Evolutionary conservation across 1,284 basidiomycete species (phyloP).

Genomic region (Abortiporus biennis): DNA sequence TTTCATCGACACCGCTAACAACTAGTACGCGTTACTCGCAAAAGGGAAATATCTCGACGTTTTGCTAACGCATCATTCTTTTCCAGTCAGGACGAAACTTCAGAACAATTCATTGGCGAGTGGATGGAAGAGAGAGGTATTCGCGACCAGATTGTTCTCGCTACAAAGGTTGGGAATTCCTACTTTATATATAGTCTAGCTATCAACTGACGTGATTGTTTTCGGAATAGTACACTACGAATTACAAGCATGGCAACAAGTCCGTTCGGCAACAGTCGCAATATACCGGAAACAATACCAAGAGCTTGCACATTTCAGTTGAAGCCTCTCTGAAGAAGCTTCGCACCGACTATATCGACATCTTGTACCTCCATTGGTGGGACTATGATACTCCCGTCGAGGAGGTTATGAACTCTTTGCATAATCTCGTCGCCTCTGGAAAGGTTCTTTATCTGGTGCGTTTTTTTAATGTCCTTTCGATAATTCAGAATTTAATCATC

Average conservation of each 20-base stretch:
- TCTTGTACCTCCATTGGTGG: conserved; percentile 39
- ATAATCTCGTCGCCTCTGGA: conserved; percentile 33
- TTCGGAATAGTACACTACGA: conserved; percentile 27
- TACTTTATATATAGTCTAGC: neutral
- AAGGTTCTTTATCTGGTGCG: conserved; percentile 40
- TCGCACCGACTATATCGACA: conserved; percentile 37
- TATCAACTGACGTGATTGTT: neutral
- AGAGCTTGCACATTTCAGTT: conserved; percentile 27
- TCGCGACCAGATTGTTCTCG: conserved; percentile 12
- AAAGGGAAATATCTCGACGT: too few species aligned
- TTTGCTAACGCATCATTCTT: neutral
- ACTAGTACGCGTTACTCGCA: conserved; percentile 29
- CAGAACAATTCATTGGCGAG: conserved; percentile 14
- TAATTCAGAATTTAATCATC: conserved; percentile 29
- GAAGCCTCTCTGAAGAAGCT: conserved; percentile 37
- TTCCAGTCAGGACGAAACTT: conserved; percentile 13
- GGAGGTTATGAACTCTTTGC: conserved; percentile 46
- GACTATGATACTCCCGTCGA: conserved; percentile 38
- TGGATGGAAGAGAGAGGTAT: conserved; percentile 16
- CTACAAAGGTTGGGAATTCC: conserved; percentile 11
- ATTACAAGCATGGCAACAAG: conserved; percentile 22
- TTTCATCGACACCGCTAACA: conserved; percentile 50
- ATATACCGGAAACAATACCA: conserved; percentile 38
- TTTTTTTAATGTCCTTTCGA: neutral
- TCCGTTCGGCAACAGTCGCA: conserved; percentile 28